A percentile compares a stretch with the other conserved stretches of the same genome.
These are phyloP conservation scores for Xerocomus spinulosus DNA, from an alignment of 768 basidiomycete genomes.

Conservation along the genomic window DNA sequence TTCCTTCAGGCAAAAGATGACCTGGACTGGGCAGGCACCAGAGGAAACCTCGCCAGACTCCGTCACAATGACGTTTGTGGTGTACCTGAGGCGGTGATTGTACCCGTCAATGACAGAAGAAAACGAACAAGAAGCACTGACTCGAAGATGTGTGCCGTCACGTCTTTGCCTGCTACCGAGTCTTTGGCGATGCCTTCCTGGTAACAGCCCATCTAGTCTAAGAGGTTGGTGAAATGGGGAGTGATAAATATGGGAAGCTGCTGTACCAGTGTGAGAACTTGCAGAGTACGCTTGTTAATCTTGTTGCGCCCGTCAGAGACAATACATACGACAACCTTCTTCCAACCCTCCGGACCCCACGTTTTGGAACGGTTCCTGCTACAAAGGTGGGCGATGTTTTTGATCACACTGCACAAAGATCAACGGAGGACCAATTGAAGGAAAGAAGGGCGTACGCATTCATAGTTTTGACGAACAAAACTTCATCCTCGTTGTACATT, in stretches of 20 bases:
- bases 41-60: constrained; percentile 75
- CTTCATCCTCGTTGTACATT: constrained; percentile 92
- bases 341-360: constrained; percentile 88
- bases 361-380: constrained; percentile 63
- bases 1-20: constrained; percentile 89
- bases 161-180: constrained; percentile 82
- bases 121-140: constrained; percentile 32
- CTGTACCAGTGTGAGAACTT: constrained; percentile 75
- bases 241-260: constrained; percentile 5
- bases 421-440: constrained; percentile 2
- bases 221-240: not conserved
- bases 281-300: constrained; percentile 86
- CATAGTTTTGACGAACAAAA: constrained; percentile 76
- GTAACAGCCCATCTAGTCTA: constrained; percentile 70
- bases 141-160: constrained; percentile 93
- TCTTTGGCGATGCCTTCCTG: constrained; percentile 91
- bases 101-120: not conserved
- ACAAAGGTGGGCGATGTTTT: constrained; percentile 81
- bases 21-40: constrained; percentile 76
- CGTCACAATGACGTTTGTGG: constrained; percentile 72
- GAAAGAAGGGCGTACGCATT: constrained; percentile 54
- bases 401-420: constrained; percentile 58
- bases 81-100: constrained; percentile 47
- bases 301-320: constrained; percentile 84
- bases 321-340: constrained; percentile 85